Base-by-base conservation (phyloP, 169 alveolate genomes). In the Cryptosporidium sp. region DNA sequence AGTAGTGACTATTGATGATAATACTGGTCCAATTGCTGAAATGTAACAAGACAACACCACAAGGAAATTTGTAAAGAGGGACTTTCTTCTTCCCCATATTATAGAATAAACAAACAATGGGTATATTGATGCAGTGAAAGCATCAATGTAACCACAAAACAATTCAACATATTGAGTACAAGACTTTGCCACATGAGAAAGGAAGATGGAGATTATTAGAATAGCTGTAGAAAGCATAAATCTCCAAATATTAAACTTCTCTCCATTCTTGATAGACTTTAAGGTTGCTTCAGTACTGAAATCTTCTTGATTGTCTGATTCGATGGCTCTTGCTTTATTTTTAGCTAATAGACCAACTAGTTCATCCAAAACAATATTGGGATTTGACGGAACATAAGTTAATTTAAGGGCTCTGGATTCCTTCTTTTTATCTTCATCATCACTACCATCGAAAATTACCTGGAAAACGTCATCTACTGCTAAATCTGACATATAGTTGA, bases 151-250 rank as follows among this genome's bases (percentile, higher is more conserved):
- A 23, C 89, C 89, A 31, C 89, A 80, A 67, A 80, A 80, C 23
- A 80, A 35, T 33, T 80, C 89, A 10, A 80, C 89, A 80, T 80
- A 80, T 48, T 80, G 89, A 61, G 89, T 80, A 65, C 89, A 80
- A n/a, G 80, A 43, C 45, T 59, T 80, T 61, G 89, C 89, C 43
- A 80, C 75, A 39, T 80, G 89, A 7, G 89, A 80, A 7, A 80
- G 75, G 65, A 80, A 80, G 14, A 80, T 80, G 39, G 80, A 59
- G 7, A 67, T 65, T 3, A 80, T 48, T 39, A 80, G n/a, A 39
- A 80, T 61, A 39, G 67, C 75, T 9, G 52, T 39, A 23, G 89
- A 80, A 26, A 80, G 52, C n/a, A 62, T 1, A 48, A 73, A 73
- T 55, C 86, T 73, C 71, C 71, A 33, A n/a, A 52, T 26, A 5